Evolutionary conservation across 257 asterid species (phyloP).

Genomic region (Osmanthus fragrans): DNA sequence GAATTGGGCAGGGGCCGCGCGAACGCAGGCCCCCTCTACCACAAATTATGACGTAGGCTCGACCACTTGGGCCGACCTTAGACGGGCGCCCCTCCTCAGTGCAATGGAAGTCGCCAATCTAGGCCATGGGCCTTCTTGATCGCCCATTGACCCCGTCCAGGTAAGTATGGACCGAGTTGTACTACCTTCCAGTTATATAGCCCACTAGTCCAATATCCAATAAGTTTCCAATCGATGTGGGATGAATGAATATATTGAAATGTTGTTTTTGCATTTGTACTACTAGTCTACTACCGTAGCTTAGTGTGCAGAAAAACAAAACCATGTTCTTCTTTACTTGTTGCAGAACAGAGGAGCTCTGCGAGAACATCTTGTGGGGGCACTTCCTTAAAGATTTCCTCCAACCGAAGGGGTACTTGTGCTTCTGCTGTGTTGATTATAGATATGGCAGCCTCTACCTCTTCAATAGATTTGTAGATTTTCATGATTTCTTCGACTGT

Average conservation of each 20-base stretch:
- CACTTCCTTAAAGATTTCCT: slow-evolving; percentile 45
- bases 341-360: slow-evolving; percentile 45
- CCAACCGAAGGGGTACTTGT: slow-evolving; percentile 46
- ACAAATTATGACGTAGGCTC: slow-evolving; percentile 33
- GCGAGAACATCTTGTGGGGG: slow-evolving; percentile 45
- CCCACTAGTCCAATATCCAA: neutral
- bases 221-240: neutral
- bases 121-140: slow-evolving; percentile 36
- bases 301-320: neutral
- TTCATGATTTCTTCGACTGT: slow-evolving; percentile 59
- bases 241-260: neutral
- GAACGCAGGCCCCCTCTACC: slow-evolving; percentile 19
- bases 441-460: slow-evolving; percentile 65
- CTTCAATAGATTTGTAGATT: slow-evolving; percentile 56
- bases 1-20: slow-evolving; percentile 19
- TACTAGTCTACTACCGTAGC: too few species aligned
- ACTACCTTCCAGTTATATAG: neutral
- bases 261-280: too few species aligned
- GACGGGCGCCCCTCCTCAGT: slow-evolving; percentile 16
- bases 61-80: slow-evolving; percentile 23
- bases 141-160: slow-evolving; percentile 42
- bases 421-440: slow-evolving; percentile 45
- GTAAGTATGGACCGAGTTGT: slow-evolving; percentile 27
- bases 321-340: slow-evolving; percentile 50
- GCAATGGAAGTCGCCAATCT: slow-evolving; percentile 39